Conservation (phyloP, 1,139 yeast species). For the Taphrina pruni region DNA sequence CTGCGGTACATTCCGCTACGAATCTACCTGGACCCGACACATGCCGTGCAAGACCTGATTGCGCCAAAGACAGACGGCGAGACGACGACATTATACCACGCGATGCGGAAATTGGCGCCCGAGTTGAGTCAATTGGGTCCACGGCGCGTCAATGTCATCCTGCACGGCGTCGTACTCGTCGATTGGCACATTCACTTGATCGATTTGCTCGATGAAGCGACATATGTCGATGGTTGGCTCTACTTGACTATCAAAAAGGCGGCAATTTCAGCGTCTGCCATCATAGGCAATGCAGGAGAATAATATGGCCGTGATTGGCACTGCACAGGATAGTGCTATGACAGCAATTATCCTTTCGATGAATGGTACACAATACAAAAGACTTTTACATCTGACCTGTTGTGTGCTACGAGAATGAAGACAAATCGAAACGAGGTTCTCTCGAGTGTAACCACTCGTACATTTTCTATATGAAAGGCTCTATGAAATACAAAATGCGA, state of each 20-base stretch:
- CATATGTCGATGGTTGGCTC: constrained; percentile 36
- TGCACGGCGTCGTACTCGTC: constrained; percentile 23
- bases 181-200: not conserved
- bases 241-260: constrained; percentile 14
- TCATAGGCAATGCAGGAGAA: not conserved
- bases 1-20: constrained; percentile 19
- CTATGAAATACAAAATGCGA: not conserved
- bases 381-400: too few relatives aligned
- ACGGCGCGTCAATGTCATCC: not conserved
- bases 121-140: not conserved
- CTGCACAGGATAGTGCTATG: too few relatives aligned
- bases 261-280: not conserved
- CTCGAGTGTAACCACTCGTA: too few relatives aligned
- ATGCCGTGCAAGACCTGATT: constrained; percentile 13
- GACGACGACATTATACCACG: constrained; percentile 6
- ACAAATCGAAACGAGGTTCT: too few relatives aligned
- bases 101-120: constrained; percentile 2
- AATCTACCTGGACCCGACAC: constrained; percentile 3
- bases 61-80: constrained; percentile 14
- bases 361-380: too few relatives aligned
- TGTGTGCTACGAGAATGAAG: too few relatives aligned
- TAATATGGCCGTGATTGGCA: too few relatives aligned
- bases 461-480: not conserved
- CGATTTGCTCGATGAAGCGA: constrained; percentile 18
- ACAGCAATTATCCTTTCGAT: too few relatives aligned